These are phyloP conservation scores for Closterium sp. DNA, from an alignment of 139 green algal species.

Conservation along the genomic window DNA sequence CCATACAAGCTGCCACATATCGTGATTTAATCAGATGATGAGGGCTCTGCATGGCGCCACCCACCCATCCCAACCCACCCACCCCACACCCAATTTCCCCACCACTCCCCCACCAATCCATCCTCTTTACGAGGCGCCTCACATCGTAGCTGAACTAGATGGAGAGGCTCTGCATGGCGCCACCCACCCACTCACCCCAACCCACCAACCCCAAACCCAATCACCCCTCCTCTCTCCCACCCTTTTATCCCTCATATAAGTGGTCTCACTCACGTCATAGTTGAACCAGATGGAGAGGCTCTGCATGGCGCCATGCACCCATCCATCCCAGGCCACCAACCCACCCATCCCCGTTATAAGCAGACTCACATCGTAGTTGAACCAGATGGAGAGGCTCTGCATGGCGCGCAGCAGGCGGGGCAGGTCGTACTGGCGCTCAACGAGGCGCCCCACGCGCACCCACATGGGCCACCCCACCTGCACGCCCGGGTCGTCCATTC, in stretches of 20 bases:
- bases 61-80: no score
- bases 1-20: no score
- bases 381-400: neutral
- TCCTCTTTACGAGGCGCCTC: neutral
- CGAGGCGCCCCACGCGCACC: neutral
- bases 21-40: no score
- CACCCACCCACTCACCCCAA: neutral
- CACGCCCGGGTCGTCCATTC: neutral
- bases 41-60: no score
- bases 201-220: no score
- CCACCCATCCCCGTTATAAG: no score
- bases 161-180: neutral
- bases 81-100: no score
- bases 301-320: neutral
- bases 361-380: neutral
- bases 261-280: neutral
- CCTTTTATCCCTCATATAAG: neutral
- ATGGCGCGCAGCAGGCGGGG: neutral
- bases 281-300: neutral
- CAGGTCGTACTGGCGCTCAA: constrained; percentile 4
- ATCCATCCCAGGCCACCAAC: neutral
- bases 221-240: no score
- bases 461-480: constrained; percentile 9
- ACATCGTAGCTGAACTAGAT: neutral
- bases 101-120: no score